phyloP scores from a whole-genome alignment of 2,329 filamentous ascomycete species.

The Ceratocystis smalleyi region DNA sequence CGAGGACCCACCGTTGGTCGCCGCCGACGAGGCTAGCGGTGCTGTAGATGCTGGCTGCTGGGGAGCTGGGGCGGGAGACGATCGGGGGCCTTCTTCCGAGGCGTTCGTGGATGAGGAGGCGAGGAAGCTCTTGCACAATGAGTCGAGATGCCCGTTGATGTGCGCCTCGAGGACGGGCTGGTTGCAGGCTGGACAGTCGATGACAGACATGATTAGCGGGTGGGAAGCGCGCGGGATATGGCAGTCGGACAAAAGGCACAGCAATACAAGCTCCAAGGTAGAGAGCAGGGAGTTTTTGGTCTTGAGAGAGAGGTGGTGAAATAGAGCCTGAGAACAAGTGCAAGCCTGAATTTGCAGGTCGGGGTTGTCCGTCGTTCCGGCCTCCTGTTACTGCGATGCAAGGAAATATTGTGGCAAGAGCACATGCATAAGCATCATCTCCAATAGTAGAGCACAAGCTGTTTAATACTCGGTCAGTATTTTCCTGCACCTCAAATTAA shows the following conservation, averaged over 20 bases:
- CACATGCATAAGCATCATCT: no score
- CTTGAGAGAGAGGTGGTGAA: no score
- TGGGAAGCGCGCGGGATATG: no score
- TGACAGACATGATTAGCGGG: constrained; percentile 23
- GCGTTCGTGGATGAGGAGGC: constrained; percentile 25
- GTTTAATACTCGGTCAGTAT: neutral
- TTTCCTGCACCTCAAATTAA: neutral
- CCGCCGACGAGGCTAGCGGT: neutral
- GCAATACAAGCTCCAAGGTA: neutral
- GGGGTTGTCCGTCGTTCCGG: no score
- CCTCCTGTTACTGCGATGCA: no score
- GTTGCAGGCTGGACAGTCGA: constrained; percentile 70
- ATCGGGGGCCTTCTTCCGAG: neutral
- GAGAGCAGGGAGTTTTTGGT: neutral
- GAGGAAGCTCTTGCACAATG: constrained; percentile 54
- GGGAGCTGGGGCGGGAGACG: constrained; percentile 9
- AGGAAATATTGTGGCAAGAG: no score
- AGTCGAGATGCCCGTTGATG: constrained; percentile 89
- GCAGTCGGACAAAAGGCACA: neutral
- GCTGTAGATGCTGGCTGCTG: constrained; percentile 17
- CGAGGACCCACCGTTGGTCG: neutral
- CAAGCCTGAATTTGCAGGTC: no score
- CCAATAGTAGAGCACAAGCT: no score
- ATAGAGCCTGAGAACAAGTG: no score
- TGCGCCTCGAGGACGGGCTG: constrained; percentile 53